These are phyloP conservation scores for Cornus suecica DNA, from an alignment of 148 eudicot species.

Conservation along the genomic window DNA sequence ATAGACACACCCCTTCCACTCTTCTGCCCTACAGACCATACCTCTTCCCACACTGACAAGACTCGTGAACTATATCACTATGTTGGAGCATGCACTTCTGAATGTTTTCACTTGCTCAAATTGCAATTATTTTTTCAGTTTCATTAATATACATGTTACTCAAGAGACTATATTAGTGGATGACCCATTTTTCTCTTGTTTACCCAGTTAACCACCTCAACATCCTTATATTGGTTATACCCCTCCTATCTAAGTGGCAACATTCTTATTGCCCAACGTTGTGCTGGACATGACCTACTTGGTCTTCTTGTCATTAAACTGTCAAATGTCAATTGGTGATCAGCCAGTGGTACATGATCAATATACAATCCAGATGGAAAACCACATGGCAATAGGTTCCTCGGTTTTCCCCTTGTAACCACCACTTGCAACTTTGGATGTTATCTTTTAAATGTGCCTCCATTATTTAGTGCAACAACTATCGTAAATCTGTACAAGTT, in stretches of 20 bases:
- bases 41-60: no score
- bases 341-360: not conserved
- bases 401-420: not conserved
- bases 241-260: not conserved
- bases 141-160: not conserved
- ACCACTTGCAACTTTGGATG: not conserved
- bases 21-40: no score
- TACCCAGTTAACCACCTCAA: not conserved
- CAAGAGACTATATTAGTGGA: not conserved
- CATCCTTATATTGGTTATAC: not conserved
- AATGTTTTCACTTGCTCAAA: not conserved
- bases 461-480: not conserved
- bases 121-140: not conserved
- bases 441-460: not conserved
- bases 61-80: not conserved
- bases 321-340: not conserved
- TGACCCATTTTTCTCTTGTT: not conserved
- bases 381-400: no score
- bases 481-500: not conserved
- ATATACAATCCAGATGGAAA: not conserved
- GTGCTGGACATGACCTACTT: not conserved
- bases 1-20: not conserved
- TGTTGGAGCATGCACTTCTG: not conserved
- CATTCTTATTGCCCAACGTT: not conserved
- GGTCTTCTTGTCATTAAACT: not conserved